phyloP scores from a whole-genome alignment of 371 early-diverging fungal species.

The Apophysomyces elegans region DNA sequence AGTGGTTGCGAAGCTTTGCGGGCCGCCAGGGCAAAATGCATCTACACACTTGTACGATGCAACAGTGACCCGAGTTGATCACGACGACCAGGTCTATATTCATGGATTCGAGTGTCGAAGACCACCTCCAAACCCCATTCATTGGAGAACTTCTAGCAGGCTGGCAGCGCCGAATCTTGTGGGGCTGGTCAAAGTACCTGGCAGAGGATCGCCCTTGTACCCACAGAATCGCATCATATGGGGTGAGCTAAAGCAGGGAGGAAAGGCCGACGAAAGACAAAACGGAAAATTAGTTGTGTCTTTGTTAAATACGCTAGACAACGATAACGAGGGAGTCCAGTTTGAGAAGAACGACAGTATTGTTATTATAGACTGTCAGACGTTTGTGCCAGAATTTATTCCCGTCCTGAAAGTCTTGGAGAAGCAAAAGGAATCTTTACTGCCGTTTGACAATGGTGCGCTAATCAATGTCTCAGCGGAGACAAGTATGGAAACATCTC shows the following conservation, averaged over 20 bases:
- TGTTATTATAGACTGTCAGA: slow-evolving; percentile 2
- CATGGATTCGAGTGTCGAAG: not conserved
- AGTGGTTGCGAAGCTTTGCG: not conserved
- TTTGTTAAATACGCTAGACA: not conserved
- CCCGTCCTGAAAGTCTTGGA: not conserved
- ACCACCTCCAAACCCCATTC: not conserved
- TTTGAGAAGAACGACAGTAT: slow-evolving; percentile 5
- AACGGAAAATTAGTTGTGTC: not conserved
- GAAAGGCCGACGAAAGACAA: not conserved
- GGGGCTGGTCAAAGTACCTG: not conserved
- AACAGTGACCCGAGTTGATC: not conserved
- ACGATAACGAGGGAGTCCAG: not conserved
- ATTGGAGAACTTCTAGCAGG: slow-evolving; percentile 8
- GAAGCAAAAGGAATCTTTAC: not conserved
- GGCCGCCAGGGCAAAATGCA: not conserved
- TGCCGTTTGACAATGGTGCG: slow-evolving; percentile 4
- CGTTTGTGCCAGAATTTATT: slow-evolving; percentile 5
- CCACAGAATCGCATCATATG: not conserved
- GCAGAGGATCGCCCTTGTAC: not conserved
- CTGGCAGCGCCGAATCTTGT: not conserved
- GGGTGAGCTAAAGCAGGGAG: slow-evolving; percentile 1
- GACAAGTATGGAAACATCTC: not conserved
- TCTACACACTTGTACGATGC: not conserved
- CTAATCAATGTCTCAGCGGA: slow-evolving; percentile 1
- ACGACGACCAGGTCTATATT: not conserved